These are phyloP conservation scores for Venturia oleaginea DNA, from an alignment of 2,329 filamentous ascomycete species.

Conservation along the genomic window DNA sequence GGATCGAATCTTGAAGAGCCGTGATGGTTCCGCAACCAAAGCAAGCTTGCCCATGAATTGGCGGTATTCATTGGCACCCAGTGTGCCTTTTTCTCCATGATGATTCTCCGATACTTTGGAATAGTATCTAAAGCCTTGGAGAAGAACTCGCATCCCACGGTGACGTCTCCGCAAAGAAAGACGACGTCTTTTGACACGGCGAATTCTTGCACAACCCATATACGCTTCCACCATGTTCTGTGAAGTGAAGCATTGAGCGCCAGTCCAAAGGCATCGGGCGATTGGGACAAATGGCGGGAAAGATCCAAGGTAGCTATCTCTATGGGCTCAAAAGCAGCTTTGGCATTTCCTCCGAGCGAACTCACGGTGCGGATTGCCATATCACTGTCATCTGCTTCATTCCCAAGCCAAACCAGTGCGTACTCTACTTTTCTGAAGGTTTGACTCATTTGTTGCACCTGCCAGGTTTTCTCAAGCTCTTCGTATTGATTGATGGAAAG, in stretches of 20 bases:
- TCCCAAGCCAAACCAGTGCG: slow-evolving; percentile 11
- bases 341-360: background rate
- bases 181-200: background rate
- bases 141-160: background rate
- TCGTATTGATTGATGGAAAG: slow-evolving; percentile 13
- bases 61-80: background rate
- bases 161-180: background rate
- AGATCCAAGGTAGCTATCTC: background rate
- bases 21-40: background rate
- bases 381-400: slow-evolving; percentile 3
- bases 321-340: background rate
- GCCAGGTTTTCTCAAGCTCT: slow-evolving; percentile 11
- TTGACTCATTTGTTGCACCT: slow-evolving; percentile 10
- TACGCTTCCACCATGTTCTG: background rate
- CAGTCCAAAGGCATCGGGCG: background rate
- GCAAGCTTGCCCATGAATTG: background rate
- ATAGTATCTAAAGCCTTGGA: background rate
- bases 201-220: background rate
- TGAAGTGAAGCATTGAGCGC: background rate
- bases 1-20: background rate
- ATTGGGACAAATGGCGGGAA: background rate
- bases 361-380: background rate
- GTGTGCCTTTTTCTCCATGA: background rate
- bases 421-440: slow-evolving; percentile 9
- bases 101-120: background rate